phyloP scores from a whole-genome alignment of 1,284 basidiomycete genomes.

The Coniophora puteana region DNA sequence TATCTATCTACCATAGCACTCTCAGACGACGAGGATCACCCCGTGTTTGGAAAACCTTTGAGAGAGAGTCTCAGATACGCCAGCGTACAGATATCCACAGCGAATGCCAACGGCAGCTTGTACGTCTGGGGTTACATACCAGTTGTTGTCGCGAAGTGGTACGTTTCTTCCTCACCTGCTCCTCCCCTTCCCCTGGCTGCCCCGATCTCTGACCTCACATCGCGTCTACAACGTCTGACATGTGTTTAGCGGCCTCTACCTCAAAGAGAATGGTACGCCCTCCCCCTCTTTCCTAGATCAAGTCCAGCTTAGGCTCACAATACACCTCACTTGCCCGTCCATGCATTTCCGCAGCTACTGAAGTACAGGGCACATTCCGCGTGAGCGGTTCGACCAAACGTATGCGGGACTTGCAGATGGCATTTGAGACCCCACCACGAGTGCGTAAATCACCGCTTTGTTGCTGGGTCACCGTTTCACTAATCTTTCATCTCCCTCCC shows the following conservation, averaged over 20 bases:
- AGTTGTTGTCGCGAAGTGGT: slow-evolving; percentile 97
- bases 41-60: slow-evolving; percentile 86
- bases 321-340: slow-evolving; percentile 7
- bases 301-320: background rate
- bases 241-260: slow-evolving; percentile 78
- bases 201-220: slow-evolving; percentile 3
- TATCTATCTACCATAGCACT: slow-evolving; percentile 8
- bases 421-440: slow-evolving; percentile 86
- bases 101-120: slow-evolving; percentile 75
- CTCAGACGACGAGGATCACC: slow-evolving; percentile 34
- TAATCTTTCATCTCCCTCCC: slow-evolving; percentile 6
- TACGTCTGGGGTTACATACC: slow-evolving; percentile 95
- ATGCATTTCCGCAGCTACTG: slow-evolving; percentile 60
- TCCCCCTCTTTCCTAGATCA: slow-evolving; percentile 3
- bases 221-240: background rate
- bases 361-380: slow-evolving; percentile 94
- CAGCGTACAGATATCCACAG: slow-evolving; percentile 93
- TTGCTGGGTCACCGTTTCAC: slow-evolving; percentile 4
- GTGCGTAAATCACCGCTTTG: slow-evolving; percentile 42
- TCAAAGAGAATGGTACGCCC: slow-evolving; percentile 81
- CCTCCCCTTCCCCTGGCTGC: slow-evolving; percentile 8
- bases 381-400: slow-evolving; percentile 91
- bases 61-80: slow-evolving; percentile 84
- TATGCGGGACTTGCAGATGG: slow-evolving; percentile 91
- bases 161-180: slow-evolving; percentile 30